phyloP scores from a whole-genome alignment of 352 stramenopile genomes.

The Paralagenidium karlingii region DNA sequence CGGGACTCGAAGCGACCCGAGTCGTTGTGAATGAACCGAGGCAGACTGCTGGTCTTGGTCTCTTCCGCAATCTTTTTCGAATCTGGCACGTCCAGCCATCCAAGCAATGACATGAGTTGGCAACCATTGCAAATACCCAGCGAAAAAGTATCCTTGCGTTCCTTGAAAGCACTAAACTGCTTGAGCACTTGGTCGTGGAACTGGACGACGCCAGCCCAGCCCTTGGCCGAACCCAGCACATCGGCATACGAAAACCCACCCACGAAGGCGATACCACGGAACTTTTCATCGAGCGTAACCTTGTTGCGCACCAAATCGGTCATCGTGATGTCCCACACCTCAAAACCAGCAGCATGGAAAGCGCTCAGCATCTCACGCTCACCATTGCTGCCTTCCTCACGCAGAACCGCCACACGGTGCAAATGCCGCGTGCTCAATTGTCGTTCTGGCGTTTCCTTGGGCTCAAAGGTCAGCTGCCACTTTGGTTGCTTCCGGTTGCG shows the following conservation, averaged over 20 bases:
- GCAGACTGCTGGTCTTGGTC: conserved; percentile 43
- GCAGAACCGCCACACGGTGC: conserved; percentile 93
- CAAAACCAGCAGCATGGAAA: conserved; percentile 95
- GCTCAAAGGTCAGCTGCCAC: conserved; percentile 86
- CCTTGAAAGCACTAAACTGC: conserved; percentile 95
- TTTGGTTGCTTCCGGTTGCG: conserved; percentile 72
- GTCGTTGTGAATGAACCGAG: conserved; percentile 97
- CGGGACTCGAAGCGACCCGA: conserved; percentile 94
- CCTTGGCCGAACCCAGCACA: conserved; percentile 97
- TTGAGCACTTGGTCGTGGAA: conserved; percentile 93
- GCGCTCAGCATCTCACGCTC: conserved; percentile 98
- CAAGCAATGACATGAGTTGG: conserved; percentile 98
- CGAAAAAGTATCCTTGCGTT: conserved; percentile 95
- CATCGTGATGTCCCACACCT: conserved; percentile 97
- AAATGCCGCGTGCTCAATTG: conserved; percentile 70
- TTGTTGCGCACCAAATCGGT: conserved; percentile 90
- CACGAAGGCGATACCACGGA: conserved; percentile 97
- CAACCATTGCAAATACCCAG: conserved; percentile 99
- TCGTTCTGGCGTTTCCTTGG: conserved; percentile 66
- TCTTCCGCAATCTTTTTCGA: conserved; percentile 35
- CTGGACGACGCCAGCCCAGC: conserved; percentile 96
- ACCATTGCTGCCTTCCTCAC: conserved; percentile 98
- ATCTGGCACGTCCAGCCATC: conserved; percentile 86
- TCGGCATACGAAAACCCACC: conserved; percentile 99
- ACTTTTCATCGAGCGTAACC: conserved; percentile 86